Evolutionary conservation across 2,329 filamentous ascomycete genomes (phyloP), one percentile per base, ranked within the genome.

Genomic region (Ceratocystiopsis sp.): DNA sequence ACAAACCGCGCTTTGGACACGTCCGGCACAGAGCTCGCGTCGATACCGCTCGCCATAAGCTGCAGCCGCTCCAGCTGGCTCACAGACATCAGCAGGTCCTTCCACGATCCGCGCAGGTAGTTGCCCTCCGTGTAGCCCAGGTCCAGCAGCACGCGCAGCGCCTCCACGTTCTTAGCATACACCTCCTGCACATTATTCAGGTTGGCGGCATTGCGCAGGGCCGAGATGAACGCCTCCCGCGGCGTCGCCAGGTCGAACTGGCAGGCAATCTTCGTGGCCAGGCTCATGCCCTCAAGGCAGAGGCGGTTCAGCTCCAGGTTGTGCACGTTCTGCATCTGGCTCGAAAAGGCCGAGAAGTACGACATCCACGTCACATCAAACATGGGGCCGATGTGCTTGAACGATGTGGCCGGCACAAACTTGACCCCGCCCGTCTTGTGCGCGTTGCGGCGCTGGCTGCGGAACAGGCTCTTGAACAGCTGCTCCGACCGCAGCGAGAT

Each of bases 331-430:
- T 96, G 91, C 58, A 91, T 87, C 52, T 93, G 84, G 41, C 84
- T 87, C 1, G 89, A 95, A 21, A 98, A 71, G 0, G 87, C 87
- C 6, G 89, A 96, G 55, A 98, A 81, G 60, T 95, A 93, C 11
- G 89, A 94, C 89, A 96, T 98, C 91, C 91, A 98, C 0, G 86
- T 93, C 19, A 94, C 86, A 54, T 94, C 87, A 56, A 98, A 96
- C 91, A 98, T 98, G 1, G 91, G 86, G 0, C 91, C 91, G 41
- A 95, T 83, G 58, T 98, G 91, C 53, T 85, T 89, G 58, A 85
- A 87, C 0, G 87, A 96, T 2, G 85, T 91, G 4, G 91, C 91
- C 1, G 85, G 83, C 43, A 98, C 93, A 60, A 91, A 98, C 66
- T 78, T 62, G 68, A 79, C 53, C 60, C 77, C 63, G 61, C 77